These are phyloP conservation scores for Tylopilus plumbeoviolaceoides DNA, from an alignment of 768 basidiomycete species.

Conservation along the genomic window DNA sequence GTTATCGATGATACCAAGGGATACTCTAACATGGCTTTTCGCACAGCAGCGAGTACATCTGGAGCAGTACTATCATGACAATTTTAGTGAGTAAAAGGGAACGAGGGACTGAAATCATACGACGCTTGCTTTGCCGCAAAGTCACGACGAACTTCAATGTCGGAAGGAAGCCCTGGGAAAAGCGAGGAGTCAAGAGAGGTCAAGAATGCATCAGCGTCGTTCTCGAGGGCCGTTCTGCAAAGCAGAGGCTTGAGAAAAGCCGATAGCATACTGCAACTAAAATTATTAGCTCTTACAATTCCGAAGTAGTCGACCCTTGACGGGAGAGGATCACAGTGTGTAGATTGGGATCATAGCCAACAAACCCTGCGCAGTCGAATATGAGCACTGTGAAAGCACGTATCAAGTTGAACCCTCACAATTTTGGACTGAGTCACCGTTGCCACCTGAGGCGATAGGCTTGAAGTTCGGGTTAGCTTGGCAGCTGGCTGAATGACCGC, in stretches of 20 bases:
- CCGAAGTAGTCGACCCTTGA: conserved; percentile 29
- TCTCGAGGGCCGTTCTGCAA: neutral
- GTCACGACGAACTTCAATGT: conserved; percentile 43
- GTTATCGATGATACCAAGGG: too few relatives aligned
- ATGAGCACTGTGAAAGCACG: too few relatives aligned
- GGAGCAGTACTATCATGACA: conserved; percentile 24
- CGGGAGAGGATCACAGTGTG: conserved; percentile 31
- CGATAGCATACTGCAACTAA: too few relatives aligned
- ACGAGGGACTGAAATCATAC: conserved; percentile 27
- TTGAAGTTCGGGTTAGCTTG: conserved; percentile 43
- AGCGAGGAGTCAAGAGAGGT: conserved; percentile 22
- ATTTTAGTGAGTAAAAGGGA: neutral
- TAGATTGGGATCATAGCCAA: conserved; percentile 43
- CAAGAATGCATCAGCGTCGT: too few relatives aligned
- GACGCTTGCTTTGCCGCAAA: conserved; percentile 41
- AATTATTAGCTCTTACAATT: conserved; percentile 20
- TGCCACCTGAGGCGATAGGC: conserved; percentile 45
- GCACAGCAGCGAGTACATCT: conserved; percentile 42
- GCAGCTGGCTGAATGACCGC: conserved; percentile 37
- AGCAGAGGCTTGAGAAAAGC: too few relatives aligned
- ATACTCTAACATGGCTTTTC: conserved; percentile 3
- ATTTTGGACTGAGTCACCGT: conserved; percentile 34
- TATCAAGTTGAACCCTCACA: conserved; percentile 27
- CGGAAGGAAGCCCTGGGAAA: conserved; percentile 46
- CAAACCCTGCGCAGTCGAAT: conserved; percentile 23